Conservation (phyloP, 1,139 yeast species). For the Lizanozyma gosingica region DNA sequence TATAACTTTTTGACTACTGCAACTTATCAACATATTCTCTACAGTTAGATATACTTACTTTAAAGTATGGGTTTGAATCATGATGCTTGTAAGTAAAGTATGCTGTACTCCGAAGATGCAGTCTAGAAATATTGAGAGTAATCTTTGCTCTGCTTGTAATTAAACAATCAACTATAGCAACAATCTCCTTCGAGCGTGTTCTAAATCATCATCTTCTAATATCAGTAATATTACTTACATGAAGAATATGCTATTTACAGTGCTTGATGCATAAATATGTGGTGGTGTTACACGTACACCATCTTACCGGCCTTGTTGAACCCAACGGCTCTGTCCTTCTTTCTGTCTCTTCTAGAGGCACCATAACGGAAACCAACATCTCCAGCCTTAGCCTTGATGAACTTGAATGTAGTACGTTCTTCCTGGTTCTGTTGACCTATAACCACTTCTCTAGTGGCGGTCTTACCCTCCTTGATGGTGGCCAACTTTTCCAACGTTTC, state of each 20-base stretch:
- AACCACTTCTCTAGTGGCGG: constrained; percentile 24
- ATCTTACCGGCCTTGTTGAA: constrained; percentile 66
- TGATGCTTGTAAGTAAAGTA: too few species aligned
- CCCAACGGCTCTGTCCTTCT: constrained; percentile 73
- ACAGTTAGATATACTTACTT: too few species aligned
- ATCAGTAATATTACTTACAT: too few species aligned
- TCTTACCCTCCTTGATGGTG: constrained; percentile 36
- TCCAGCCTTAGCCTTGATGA: constrained; percentile 72
- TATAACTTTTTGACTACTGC: too few species aligned
- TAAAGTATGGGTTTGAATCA: too few species aligned
- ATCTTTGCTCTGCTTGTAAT: too few species aligned
- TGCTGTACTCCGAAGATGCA: too few species aligned
- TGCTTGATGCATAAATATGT: not conserved
- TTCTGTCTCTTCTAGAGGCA: constrained; percentile 79
- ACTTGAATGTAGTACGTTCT: constrained; percentile 61
- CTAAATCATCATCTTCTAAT: too few species aligned
- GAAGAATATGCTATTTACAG: not conserved
- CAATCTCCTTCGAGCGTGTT: too few species aligned
- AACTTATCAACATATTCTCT: too few species aligned
- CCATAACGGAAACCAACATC: constrained; percentile 89
- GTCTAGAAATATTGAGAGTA: too few species aligned
- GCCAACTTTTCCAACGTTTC: constrained; percentile 62
- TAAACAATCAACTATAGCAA: too few species aligned
- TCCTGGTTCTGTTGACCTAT: constrained; percentile 44
- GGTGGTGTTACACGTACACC: constrained; percentile 20